Evolutionary conservation across 345 rosid genomes (phyloP).

Genomic region (Theobroma cacao): DNA sequence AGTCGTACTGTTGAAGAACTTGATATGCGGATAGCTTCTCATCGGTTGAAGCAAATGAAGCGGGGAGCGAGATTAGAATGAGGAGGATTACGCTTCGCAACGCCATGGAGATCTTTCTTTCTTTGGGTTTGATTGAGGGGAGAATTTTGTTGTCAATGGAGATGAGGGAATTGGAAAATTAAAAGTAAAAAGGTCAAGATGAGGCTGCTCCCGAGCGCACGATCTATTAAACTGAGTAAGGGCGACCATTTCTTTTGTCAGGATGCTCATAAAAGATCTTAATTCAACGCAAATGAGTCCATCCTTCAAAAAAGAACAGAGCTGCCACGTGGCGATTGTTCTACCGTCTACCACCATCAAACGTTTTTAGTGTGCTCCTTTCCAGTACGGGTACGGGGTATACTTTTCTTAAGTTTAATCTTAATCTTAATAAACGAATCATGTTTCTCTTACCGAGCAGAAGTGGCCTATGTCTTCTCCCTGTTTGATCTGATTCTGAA

Average conservation of each 20-base stretch:
- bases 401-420: neutral
- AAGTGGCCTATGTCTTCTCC: no score
- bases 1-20: conserved; percentile 40
- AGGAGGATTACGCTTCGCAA: conserved; percentile 8
- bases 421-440: no score
- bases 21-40: conserved; percentile 43
- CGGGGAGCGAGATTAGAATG: conserved; percentile 13
- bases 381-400: neutral
- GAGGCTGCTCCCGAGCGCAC: neutral
- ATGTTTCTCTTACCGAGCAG: no score
- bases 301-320: neutral
- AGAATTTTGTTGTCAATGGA: neutral
- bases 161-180: neutral
- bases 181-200: neutral
- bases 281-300: neutral
- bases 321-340: conserved; percentile 10
- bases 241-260: neutral
- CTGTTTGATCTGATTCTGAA: no score
- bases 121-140: neutral
- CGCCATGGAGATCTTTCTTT: conserved; percentile 11
- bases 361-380: neutral
- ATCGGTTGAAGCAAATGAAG: neutral
- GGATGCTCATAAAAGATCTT: neutral
- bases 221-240: neutral
- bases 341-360: neutral